A percentile compares a stretch with the other conserved stretches of the same genome.
Evolutionary conservation across 2,329 filamentous ascomycete species (phyloP).

Genomic region (Myrmaecium sp.): DNA sequence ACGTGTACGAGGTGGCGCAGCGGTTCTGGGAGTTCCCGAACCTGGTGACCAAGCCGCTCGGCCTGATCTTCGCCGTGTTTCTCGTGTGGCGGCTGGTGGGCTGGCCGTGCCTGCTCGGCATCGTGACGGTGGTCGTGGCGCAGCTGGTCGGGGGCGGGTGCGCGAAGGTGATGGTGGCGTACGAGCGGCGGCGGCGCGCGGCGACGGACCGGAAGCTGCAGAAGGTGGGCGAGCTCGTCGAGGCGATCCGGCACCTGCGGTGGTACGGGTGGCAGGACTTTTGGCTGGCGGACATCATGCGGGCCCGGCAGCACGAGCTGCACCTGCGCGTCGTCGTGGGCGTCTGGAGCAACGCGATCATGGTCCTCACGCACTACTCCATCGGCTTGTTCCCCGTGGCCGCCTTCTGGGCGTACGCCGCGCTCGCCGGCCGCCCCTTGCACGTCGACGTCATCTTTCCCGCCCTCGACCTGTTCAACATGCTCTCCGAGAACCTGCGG

Average conservation of each 20-base stretch:
- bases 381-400: conserved; percentile 63
- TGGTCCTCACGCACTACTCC: conserved; percentile 52
- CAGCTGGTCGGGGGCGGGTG: conserved; percentile 54
- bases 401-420: conserved; percentile 67
- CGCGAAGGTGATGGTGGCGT: conserved; percentile 46
- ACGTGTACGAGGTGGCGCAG: conserved; percentile 69
- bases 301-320: conserved; percentile 50
- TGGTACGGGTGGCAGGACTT: conserved; percentile 72
- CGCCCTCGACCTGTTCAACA: conserved; percentile 61
- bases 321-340: conserved; percentile 46
- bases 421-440: conserved; percentile 48
- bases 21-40: conserved; percentile 70
- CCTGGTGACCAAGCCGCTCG: conserved; percentile 61
- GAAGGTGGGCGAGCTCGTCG: conserved; percentile 70
- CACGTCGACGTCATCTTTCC: conserved; percentile 76
- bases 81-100: conserved; percentile 68
- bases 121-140: conserved; percentile 50
- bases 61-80: conserved; percentile 54
- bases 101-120: conserved; percentile 58
- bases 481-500: conserved; percentile 57
- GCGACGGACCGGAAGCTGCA: conserved; percentile 67
- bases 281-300: conserved; percentile 55
- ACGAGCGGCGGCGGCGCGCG: conserved; percentile 52
- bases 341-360: conserved; percentile 45
- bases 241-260: conserved; percentile 62